Conservation (phyloP, 495 filamentous ascomycete genomes). For the Podospora fimiseda region DNA sequence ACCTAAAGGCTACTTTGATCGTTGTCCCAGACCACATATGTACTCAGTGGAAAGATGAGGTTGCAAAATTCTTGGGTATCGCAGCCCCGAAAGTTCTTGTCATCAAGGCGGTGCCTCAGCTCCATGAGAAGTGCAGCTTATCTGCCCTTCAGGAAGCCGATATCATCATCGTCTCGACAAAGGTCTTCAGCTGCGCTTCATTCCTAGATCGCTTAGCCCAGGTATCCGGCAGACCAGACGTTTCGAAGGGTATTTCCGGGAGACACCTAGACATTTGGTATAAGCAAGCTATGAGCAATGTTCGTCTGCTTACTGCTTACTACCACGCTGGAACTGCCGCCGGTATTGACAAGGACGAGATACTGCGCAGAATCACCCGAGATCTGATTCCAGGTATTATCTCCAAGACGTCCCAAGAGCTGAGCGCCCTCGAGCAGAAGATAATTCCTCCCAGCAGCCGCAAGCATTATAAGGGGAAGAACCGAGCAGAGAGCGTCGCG, state of each 20-base stretch:
- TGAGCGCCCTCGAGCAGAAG: not conserved
- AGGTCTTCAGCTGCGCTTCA: not conserved
- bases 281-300: conserved; percentile 8
- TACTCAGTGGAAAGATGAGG: conserved; percentile 61
- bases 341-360: not conserved
- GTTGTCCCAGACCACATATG: conserved; percentile 58
- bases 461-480: not conserved
- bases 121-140: conserved; percentile 29
- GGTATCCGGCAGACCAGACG: conserved; percentile 1
- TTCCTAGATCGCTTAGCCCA: conserved; percentile 1
- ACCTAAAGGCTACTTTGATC: conserved; percentile 62
- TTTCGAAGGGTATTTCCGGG: conserved; percentile 23
- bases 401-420: no score
- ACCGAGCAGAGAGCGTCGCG: not conserved
- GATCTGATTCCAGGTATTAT: no score
- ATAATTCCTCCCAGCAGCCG: not conserved
- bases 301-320: conserved; percentile 7
- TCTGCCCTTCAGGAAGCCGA: conserved; percentile 41
- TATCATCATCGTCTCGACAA: conserved; percentile 48
- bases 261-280: conserved; percentile 15
- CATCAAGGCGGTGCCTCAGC: conserved; percentile 23
- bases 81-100: conserved; percentile 34
- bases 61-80: conserved; percentile 46
- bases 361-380: conserved; percentile 3
- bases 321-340: conserved; percentile 5